phyloP scores from a whole-genome alignment of 2,329 filamentous ascomycete genomes.

The Aureobasidium subglaciale region DNA sequence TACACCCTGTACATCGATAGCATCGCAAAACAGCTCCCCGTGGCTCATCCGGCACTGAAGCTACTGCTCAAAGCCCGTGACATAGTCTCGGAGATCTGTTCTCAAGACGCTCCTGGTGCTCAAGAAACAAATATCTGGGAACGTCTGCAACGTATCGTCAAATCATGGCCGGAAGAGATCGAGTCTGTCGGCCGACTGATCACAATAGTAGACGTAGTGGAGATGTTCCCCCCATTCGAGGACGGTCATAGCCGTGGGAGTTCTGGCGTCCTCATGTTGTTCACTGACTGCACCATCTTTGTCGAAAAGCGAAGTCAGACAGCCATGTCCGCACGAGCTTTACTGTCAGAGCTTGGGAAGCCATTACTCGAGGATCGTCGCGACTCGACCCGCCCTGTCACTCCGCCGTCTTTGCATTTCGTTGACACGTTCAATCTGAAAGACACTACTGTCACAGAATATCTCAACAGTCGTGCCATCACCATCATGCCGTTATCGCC shows the following conservation, averaged over 20 bases:
- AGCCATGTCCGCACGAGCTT: slow-evolving; percentile 63
- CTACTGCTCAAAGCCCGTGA: slow-evolving; percentile 82
- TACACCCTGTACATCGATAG: slow-evolving; percentile 97
- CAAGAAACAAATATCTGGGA: slow-evolving; percentile 69
- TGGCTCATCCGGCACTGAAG: slow-evolving; percentile 77
- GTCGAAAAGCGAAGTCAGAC: slow-evolving; percentile 61
- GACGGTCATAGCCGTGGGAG: slow-evolving; percentile 36
- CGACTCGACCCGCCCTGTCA: slow-evolving; percentile 35
- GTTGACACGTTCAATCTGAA: slow-evolving; percentile 23
- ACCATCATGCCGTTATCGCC: slow-evolving; percentile 8
- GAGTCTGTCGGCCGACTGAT: slow-evolving; percentile 61
- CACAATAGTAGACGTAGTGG: slow-evolving; percentile 70
- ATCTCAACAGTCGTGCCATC: slow-evolving; percentile 15
- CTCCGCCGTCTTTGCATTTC: slow-evolving; percentile 66
- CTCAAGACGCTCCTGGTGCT: slow-evolving; percentile 65
- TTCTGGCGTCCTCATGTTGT: slow-evolving; percentile 69
- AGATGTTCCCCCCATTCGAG: slow-evolving; percentile 66
- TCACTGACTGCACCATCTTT: slow-evolving; percentile 73
- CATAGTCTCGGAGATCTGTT: slow-evolving; percentile 93
- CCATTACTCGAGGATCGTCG: slow-evolving; percentile 50
- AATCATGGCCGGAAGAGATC: slow-evolving; percentile 67
- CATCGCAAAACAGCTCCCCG: slow-evolving; percentile 77
- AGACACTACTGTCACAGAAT: slow-evolving; percentile 15
- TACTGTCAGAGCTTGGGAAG: slow-evolving; percentile 80
- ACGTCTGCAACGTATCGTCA: slow-evolving; percentile 67